Conservation (phyloP, 2,329 filamentous ascomycete species). For the Calonectria pseudoreteaudii region DNA sequence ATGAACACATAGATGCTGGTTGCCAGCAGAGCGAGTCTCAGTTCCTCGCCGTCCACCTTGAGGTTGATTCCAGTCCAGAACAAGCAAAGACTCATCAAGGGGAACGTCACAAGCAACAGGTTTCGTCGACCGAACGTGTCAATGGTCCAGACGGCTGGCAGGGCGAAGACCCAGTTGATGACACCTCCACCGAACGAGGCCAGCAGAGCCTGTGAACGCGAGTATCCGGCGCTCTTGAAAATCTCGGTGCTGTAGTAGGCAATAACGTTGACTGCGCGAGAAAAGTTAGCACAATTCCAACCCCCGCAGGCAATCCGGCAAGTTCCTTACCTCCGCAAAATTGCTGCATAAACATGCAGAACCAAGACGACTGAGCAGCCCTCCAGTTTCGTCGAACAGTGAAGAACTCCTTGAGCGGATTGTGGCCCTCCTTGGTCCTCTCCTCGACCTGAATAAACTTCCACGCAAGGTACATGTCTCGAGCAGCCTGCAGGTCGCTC, state of each 20-base stretch:
- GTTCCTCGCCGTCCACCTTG: constrained; percentile 27
- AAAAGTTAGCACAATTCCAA: constrained; percentile 55
- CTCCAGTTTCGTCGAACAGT: constrained; percentile 45
- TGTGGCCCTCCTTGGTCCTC: constrained; percentile 39
- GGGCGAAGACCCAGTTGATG: constrained; percentile 62
- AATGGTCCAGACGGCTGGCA: constrained; percentile 50
- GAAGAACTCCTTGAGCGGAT: constrained; percentile 44
- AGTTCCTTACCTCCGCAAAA: constrained; percentile 59
- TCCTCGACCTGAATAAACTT: constrained; percentile 46
- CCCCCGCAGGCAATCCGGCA: neutral
- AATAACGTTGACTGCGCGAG: constrained; percentile 48
- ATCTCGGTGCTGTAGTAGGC: constrained; percentile 48
- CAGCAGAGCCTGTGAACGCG: constrained; percentile 43
- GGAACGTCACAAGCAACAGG: constrained; percentile 51
- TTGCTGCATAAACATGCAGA: constrained; percentile 52
- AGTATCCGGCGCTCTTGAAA: constrained; percentile 43
- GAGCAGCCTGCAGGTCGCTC: constrained; percentile 59
- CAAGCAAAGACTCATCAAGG: constrained; percentile 45
- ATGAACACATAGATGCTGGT: constrained; percentile 51
- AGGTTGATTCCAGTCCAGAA: constrained; percentile 47
- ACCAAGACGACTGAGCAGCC: constrained; percentile 48
- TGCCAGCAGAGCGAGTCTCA: constrained; percentile 44
- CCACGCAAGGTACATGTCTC: constrained; percentile 63
- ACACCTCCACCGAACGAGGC: constrained; percentile 52
- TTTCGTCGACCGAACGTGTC: constrained; percentile 67